phyloP scores from a whole-genome alignment of 1,284 basidiomycete species.

The Marasmius fiardii region DNA sequence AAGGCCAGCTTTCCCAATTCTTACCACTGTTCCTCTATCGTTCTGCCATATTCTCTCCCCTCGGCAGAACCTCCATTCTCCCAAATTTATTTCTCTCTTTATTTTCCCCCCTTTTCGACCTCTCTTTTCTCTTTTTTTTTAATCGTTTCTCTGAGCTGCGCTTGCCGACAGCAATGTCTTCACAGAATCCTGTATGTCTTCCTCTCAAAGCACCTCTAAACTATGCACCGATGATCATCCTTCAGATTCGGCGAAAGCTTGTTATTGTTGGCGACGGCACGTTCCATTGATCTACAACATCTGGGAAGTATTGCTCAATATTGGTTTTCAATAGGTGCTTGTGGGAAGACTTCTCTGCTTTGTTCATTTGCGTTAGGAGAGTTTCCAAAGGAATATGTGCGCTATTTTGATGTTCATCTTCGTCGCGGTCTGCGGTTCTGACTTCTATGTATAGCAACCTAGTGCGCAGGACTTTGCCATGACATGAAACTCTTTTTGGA shows the following conservation, averaged over 20 bases:
- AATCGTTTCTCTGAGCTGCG: constrained; percentile 1
- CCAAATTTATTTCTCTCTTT: constrained; percentile 13
- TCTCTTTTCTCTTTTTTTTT: constrained; percentile 4
- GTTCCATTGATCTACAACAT: constrained; percentile 29
- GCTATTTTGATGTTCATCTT: constrained; percentile 28
- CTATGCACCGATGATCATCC: constrained; percentile 11
- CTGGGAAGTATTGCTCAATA: constrained; percentile 15
- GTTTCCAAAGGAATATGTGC: constrained; percentile 95
- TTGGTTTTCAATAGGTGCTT: constrained; percentile 54
- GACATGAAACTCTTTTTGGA: constrained; percentile 3
- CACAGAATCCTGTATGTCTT: constrained; percentile 46
- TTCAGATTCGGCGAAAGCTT: constrained; percentile 81
- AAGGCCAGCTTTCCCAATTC: background rate
- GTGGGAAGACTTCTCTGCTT: constrained; percentile 81
- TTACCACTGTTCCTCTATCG: constrained; percentile 1
- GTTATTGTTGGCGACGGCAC: constrained; percentile 93
- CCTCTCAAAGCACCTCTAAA: constrained; percentile 8
- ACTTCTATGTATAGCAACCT: constrained; percentile 43
- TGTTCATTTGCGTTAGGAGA: constrained; percentile 94
- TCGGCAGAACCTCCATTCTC: constrained; percentile 5
- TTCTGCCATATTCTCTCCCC: constrained; percentile 8
- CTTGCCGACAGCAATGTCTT: constrained; percentile 33
- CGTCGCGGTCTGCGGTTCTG: constrained; percentile 12
- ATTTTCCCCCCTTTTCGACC: constrained; percentile 7
- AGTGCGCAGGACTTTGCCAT: constrained; percentile 35